Base-by-base conservation (phyloP, 2,329 filamentous ascomycete species). In the Stagonosporopsis tanaceti region DNA sequence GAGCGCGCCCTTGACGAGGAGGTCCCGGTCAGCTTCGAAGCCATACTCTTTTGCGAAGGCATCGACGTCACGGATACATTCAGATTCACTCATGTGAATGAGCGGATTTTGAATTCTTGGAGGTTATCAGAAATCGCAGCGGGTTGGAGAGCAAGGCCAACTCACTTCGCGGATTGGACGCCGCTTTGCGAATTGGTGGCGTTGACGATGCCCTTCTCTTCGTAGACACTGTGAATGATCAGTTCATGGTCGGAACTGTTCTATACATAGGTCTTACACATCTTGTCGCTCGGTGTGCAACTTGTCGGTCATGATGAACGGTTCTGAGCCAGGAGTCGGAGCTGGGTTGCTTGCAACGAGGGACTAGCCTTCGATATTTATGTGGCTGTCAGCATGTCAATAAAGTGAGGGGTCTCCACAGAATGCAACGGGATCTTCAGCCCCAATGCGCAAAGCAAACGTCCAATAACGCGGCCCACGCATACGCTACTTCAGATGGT, bases 61-160 rank as follows among this genome's bases (percentile, higher is more conserved):
- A 34, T 82, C 77, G 2, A 87, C 84, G 60, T 84, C 77, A 39
- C 69, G 69, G 47, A 88, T 72, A 11, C 89, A 80, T 63, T 77
- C 72, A 35, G 53, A 52, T 12, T 62, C 48, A 24, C 47, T 62
- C 54, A 67, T 62, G 30, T 64, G 59, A 22, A 56, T 53, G 35
- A 67, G 59, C n/a, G 64, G 64, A 38, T 67, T 67, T 37, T 63
- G 61, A 20, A 67, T 65, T 25, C 64, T 67, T 15, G 17, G 15
- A 14, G 20, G 20, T 9, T 7, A 4, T 22, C 15, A 27, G 22
- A 8, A 22, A 11, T 20, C 17, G 8, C 8, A 12, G n/a, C 7
- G 3, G 25, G 6, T 25, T 6, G n/a, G 5, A 7, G 15, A n/a
- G 17, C n/a, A 27, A 25, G 35, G 9, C 6, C 35, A 8, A 40